Evolutionary conservation across 2,329 filamentous ascomycete genomes (phyloP).

Genomic region (Magnaporthales sp.): DNA sequence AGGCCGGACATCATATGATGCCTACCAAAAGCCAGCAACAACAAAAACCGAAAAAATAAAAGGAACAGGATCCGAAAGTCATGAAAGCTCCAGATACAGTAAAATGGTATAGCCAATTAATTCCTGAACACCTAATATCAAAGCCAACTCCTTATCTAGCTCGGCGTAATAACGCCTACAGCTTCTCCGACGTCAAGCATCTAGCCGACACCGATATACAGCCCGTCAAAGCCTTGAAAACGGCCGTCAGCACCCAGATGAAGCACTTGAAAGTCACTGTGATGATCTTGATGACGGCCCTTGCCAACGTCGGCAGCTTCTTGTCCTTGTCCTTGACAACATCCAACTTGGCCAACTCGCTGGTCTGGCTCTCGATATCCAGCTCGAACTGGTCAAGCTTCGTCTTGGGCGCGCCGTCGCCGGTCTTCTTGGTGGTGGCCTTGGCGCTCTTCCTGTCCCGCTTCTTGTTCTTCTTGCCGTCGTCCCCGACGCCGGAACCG

Average conservation of each 20-base stretch:
- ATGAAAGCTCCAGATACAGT: neutral
- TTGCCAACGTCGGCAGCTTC: constrained; percentile 40
- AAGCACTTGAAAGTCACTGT: constrained; percentile 47
- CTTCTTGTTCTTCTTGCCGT: constrained; percentile 12
- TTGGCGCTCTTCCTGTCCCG: neutral
- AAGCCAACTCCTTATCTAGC: neutral
- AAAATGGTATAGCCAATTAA: neutral
- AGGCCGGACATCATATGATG: neutral
- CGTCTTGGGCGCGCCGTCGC: constrained; percentile 9
- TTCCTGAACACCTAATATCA: neutral
- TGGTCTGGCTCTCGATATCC: constrained; percentile 54
- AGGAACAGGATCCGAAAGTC: neutral
- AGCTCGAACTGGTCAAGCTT: constrained; percentile 51
- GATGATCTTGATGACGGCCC: constrained; percentile 39
- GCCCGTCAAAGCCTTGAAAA: constrained; percentile 42
- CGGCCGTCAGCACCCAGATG: constrained; percentile 48
- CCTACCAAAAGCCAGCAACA: neutral
- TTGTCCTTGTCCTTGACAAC: constrained; percentile 34
- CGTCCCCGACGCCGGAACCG: constrained; percentile 10
- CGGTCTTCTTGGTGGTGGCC: neutral
- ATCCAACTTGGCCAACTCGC: constrained; percentile 33
- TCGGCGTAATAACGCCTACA: constrained; percentile 14
- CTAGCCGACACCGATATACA: constrained; percentile 42
- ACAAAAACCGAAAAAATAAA: neutral
- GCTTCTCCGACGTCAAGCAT: constrained; percentile 36